Evolutionary conservation across 2,329 filamentous ascomycete species (phyloP), one percentile per base, ranked within the genome.

Genomic region (Sporothrix schenckii): DNA sequence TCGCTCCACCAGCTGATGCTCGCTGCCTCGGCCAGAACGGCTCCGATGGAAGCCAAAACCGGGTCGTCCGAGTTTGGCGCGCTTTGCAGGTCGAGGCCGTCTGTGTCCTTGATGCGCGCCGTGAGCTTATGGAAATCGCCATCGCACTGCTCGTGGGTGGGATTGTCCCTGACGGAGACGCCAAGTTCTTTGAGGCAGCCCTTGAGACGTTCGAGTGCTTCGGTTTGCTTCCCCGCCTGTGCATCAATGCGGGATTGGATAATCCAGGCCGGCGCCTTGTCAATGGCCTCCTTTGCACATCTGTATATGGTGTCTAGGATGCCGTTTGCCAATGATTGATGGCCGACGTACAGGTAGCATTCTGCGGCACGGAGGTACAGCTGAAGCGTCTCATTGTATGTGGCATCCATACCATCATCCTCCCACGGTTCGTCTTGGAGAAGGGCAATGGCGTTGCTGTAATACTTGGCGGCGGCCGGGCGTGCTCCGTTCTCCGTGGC

Each of bases 221-320:
- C 86, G 27, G 84, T 80, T 39, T 89, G 88, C 73, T 97, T 88
- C 1, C 93, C 93, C 69, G 86, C 85, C 76, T 94, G 89, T 1
- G 91, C 88, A 75, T 89, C 88, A 60, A 97, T 90, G 66, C 93
- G 88, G 6, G 92, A 93, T 77, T 93, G 89, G 49, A 97, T 82
- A 53, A 97, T 90, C 81, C 91, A 96, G 0, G 92, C 92, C 10
- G 92, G 90, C 1, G 92, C 92, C 80, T 92, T 95, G 79, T 97
- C 93, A 6, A 92, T 86, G 0, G 92, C 81, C 21, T 89, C 89
- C 74, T 86, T 89, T 0, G 91, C 92, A 75, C 91, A 86, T 44
- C 81, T 79, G 75, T 95, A 92, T 5, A 96, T 87, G 2, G 86
- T 87, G 27, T 87, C 80, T 14, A 97, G 85, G n/a, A 94, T 81